Evolutionary conservation across 805 yeast genomes (phyloP).

Genomic region (Ogataea angusta): DNA sequence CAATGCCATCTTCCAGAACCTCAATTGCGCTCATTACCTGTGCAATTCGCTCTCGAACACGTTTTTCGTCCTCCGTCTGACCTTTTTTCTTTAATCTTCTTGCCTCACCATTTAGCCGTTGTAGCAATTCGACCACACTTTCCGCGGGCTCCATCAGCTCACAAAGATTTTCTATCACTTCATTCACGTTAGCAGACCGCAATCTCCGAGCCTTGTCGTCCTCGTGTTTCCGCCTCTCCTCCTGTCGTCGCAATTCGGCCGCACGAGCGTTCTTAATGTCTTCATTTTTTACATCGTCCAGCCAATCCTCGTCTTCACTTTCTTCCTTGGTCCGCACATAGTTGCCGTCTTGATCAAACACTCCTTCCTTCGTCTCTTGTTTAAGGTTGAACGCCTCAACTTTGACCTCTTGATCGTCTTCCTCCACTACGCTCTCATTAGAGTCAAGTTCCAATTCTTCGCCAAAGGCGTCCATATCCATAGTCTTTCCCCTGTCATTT

Average conservation of each 20-base stretch:
- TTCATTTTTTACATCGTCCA: constrained; percentile 15
- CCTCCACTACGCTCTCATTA: constrained; percentile 9
- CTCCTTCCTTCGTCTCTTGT: constrained; percentile 56
- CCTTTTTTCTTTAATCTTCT: constrained; percentile 16
- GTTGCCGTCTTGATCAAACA: constrained; percentile 60
- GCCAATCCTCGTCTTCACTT: constrained; percentile 31
- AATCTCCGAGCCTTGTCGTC: constrained; percentile 14
- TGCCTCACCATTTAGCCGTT: constrained; percentile 33
- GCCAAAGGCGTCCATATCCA: constrained; percentile 40
- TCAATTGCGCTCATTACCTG: constrained; percentile 49
- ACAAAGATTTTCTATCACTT: constrained; percentile 27
- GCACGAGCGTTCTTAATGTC: constrained; percentile 27
- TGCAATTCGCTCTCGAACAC: constrained; percentile 31
- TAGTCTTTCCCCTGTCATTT: constrained; percentile 21
- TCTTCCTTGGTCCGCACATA: constrained; percentile 36
- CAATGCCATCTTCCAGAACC: constrained; percentile 39
- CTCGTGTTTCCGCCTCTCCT: constrained; percentile 21
- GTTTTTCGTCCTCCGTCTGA: constrained; percentile 6
- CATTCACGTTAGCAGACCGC: constrained; percentile 2
- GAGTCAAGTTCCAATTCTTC: constrained; percentile 15
- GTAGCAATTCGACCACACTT: constrained; percentile 55
- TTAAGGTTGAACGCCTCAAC: constrained; percentile 62
- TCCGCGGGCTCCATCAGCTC: constrained; percentile 54
- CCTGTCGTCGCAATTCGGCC: constrained; percentile 23
- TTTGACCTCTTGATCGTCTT: constrained; percentile 31